Conservation (phyloP, 164 flowering plant species). For the Brasenia schreberi region DNA sequence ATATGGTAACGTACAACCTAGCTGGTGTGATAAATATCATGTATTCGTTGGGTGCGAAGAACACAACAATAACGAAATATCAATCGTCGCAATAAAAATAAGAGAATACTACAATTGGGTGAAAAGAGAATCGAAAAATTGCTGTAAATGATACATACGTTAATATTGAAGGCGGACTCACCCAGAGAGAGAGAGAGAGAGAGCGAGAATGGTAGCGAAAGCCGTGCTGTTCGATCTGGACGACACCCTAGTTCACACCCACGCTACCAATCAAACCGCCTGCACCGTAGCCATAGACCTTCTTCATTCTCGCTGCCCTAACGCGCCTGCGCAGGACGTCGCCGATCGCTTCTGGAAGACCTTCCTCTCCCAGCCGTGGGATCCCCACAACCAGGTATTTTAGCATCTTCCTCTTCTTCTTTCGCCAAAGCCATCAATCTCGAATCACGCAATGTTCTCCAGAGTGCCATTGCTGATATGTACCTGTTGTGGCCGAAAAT, state of each 20-base stretch:
- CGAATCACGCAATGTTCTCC: no score
- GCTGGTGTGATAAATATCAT: no score
- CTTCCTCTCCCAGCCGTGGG: constrained; percentile 1
- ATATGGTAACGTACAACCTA: no score
- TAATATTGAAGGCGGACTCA: no score
- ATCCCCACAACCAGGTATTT: constrained; percentile 1
- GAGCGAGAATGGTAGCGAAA: not conserved
- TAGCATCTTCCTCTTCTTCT: not conserved
- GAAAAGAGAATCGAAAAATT: no score
- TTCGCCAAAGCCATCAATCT: not conserved
- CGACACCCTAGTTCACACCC: not conserved
- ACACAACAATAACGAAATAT: no score
- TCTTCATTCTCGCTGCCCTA: not conserved
- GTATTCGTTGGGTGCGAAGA: no score
- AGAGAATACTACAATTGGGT: no score
- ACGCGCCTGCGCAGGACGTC: not conserved
- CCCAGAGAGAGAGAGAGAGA: fast-evolving
- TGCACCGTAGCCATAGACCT: not conserved
- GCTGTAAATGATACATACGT: no score
- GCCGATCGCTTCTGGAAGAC: not conserved
- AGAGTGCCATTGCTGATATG: no score
- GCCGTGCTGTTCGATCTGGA: constrained; percentile 3
- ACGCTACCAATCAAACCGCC: not conserved
- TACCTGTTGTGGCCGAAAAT: no score
- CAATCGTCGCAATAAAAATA: no score